Conservation (phyloP, 1,284 basidiomycete genomes). For the Sanguinoderma infundibulare region DNA sequence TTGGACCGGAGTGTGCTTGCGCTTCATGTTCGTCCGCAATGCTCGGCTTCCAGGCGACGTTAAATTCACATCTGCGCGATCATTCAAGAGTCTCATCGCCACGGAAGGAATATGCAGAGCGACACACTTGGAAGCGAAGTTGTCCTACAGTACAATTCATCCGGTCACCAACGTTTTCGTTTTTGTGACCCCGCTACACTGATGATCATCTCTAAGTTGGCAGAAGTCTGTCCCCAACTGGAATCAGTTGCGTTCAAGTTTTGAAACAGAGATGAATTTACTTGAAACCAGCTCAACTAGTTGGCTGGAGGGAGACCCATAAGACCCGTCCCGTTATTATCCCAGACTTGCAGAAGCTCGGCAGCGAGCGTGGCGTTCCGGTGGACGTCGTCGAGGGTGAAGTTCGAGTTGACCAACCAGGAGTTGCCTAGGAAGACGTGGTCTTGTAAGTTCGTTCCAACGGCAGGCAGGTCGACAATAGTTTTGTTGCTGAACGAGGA, state of each 20-base stretch:
- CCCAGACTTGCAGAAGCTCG: conserved; percentile 21
- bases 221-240: conserved; percentile 37
- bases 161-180: neutral
- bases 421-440: conserved; percentile 30
- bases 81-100: too few species aligned
- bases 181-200: conserved; percentile 1
- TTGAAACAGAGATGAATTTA: conserved; percentile 24
- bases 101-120: too few species aligned
- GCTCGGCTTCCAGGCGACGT: too few species aligned
- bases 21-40: too few species aligned
- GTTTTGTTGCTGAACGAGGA: conserved; percentile 30
- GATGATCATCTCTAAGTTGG: conserved; percentile 13
- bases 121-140: conserved; percentile 13
- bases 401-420: conserved; percentile 23
- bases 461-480: conserved; percentile 37
- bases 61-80: too few species aligned
- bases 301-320: conserved; percentile 8
- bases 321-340: conserved; percentile 11
- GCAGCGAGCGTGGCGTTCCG: conserved; percentile 17
- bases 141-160: conserved; percentile 9
- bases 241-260: conserved; percentile 35
- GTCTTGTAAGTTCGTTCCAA: conserved; percentile 41
- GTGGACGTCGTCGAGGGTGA: conserved; percentile 19
- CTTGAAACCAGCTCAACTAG: conserved; percentile 16
- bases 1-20: too few species aligned